Conservation (phyloP, 2,329 filamentous ascomycete genomes). For the Gaeumannomyces sp. region DNA sequence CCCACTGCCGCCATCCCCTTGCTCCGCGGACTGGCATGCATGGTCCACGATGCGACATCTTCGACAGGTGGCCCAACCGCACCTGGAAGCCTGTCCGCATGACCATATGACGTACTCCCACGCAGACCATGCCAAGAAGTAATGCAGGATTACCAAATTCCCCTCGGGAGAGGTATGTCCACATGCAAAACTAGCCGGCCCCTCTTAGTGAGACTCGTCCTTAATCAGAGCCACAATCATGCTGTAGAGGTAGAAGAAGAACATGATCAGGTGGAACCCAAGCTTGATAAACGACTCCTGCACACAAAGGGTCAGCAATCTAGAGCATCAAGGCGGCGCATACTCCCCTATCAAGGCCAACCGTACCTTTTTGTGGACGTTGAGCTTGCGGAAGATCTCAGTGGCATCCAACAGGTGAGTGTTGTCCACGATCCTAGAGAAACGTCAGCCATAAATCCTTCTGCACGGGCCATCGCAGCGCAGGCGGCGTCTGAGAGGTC, state of each 20-base stretch:
- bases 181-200: background rate
- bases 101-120: background rate
- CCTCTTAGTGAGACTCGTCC: conserved; percentile 75
- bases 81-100: background rate
- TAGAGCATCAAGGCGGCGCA: background rate
- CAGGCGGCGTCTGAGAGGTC: background rate
- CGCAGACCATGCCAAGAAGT: background rate
- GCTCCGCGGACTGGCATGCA: background rate
- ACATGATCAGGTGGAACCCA: conserved; percentile 97
- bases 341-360: background rate
- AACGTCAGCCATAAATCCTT: conserved; percentile 21
- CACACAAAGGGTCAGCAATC: conserved; percentile 10
- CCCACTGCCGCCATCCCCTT: background rate
- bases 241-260: conserved; percentile 99
- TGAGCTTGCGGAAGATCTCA: conserved; percentile 98
- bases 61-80: background rate
- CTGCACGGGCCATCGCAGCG: background rate
- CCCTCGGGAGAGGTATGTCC: background rate
- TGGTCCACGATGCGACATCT: background rate
- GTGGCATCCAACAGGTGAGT: conserved; percentile 95
- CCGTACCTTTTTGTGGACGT: conserved; percentile 93
- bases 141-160: background rate
- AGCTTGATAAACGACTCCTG: conserved; percentile 99
- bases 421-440: conserved; percentile 83
- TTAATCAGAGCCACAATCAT: conserved; percentile 96